phyloP scores from a whole-genome alignment of 768 basidiomycete species.

The Boletus insuetus region DNA sequence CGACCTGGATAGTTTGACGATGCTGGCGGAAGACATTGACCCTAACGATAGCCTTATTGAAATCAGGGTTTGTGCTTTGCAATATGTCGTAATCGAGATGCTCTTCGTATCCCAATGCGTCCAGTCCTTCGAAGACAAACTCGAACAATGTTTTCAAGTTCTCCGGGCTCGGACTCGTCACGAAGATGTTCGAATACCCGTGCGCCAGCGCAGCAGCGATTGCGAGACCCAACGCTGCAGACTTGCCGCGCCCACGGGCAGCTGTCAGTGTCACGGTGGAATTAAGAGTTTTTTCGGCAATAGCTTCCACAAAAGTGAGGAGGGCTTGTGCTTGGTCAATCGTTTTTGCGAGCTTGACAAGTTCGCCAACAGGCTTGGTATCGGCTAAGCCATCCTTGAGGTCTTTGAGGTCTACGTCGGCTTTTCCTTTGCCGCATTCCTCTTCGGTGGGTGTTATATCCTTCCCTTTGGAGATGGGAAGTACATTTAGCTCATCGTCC shows the following conservation, averaged over 20 bases:
- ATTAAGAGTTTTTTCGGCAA: slow-evolving; percentile 88
- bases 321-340: slow-evolving; percentile 94
- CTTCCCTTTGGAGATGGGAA: slow-evolving; percentile 93
- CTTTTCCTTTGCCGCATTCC: slow-evolving; percentile 46
- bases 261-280: slow-evolving; percentile 96
- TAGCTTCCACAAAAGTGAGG: slow-evolving; percentile 91
- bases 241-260: slow-evolving; percentile 93
- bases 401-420: slow-evolving; percentile 66
- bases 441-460: slow-evolving; percentile 73
- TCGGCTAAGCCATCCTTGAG: slow-evolving; percentile 77
- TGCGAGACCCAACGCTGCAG: slow-evolving; percentile 91
- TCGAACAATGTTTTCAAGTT: slow-evolving; percentile 98
- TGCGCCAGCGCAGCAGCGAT: slow-evolving; percentile 91
- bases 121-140: slow-evolving; percentile 96
- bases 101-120: slow-evolving; percentile 93
- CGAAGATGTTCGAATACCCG: slow-evolving; percentile 96
- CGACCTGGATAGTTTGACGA: slow-evolving; percentile 93
- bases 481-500: slow-evolving; percentile 96
- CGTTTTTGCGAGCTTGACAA: slow-evolving; percentile 88
- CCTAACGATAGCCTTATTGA: slow-evolving; percentile 91
- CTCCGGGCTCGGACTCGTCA: slow-evolving; percentile 96
- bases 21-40: slow-evolving; percentile 93
- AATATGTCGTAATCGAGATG: slow-evolving; percentile 97
- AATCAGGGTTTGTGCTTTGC: slow-evolving; percentile 92
- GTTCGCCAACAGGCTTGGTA: slow-evolving; percentile 82